Conservation (phyloP, 2,329 filamentous ascomycete genomes). For the Aspergillus sp. region DNA sequence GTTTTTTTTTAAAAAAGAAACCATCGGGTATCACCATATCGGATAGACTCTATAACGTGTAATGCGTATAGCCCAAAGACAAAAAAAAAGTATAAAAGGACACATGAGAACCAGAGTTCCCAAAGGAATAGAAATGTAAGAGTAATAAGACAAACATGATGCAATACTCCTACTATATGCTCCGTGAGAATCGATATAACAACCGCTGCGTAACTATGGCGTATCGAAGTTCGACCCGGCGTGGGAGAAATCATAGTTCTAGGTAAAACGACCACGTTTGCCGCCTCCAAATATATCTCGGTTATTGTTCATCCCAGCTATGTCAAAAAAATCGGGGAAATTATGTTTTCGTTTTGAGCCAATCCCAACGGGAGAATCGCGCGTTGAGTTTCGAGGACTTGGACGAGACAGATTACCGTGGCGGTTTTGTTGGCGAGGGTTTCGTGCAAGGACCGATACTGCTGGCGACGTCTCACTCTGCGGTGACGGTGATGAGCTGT, state of each 20-base stretch:
- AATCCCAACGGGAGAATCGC: slow-evolving; percentile 39
- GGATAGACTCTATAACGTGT: slow-evolving; percentile 36
- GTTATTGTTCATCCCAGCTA: slow-evolving; percentile 44
- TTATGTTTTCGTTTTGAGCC: slow-evolving; percentile 50
- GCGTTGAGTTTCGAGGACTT: slow-evolving; percentile 36
- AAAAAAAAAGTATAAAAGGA: slow-evolving; percentile 8
- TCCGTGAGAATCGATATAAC: slow-evolving; percentile 26
- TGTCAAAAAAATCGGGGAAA: slow-evolving; percentile 51
- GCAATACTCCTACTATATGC: slow-evolving; percentile 35
- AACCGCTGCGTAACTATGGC: slow-evolving; percentile 34
- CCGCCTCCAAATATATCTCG: slow-evolving; percentile 46
- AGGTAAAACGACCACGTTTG: slow-evolving; percentile 49
- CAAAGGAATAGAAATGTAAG: slow-evolving; percentile 13
- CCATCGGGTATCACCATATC: slow-evolving; percentile 37
- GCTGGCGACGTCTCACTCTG: slow-evolving; percentile 39
- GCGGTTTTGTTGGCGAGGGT: slow-evolving; percentile 39
- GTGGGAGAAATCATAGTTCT: slow-evolving; percentile 32
- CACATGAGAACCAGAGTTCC: background rate
- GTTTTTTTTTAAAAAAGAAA: slow-evolving; percentile 18
- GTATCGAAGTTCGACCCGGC: slow-evolving; percentile 34
- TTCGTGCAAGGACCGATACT: slow-evolving; percentile 45
- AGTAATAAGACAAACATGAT: slow-evolving; percentile 25
- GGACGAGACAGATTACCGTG: slow-evolving; percentile 39
- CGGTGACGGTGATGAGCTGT: slow-evolving; percentile 30
- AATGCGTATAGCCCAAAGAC: slow-evolving; percentile 21